Conservation (phyloP, 371 early-diverging fungal genomes). For the Mortierella sp. region DNA sequence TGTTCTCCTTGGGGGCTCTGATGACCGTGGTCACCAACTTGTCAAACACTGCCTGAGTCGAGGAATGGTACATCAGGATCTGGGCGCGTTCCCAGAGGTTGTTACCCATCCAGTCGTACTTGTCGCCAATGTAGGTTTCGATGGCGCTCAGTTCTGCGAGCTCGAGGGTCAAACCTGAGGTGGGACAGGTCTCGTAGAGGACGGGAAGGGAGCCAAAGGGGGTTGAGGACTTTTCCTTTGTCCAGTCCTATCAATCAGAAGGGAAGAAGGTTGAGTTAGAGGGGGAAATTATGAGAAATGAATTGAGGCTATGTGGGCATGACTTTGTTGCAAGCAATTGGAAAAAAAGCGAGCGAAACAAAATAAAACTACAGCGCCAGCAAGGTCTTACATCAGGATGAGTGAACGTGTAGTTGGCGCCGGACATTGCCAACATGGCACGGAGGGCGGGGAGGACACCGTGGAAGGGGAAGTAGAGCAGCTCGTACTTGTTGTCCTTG, state of each 20-base stretch:
- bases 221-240: constrained; percentile 15
- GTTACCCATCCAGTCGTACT: constrained; percentile 23
- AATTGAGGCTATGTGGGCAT: background rate
- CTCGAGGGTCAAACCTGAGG: constrained; percentile 21
- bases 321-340: background rate
- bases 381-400: constrained; percentile 15
- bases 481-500: constrained; percentile 37
- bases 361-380: background rate
- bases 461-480: constrained; percentile 42
- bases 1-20: constrained; percentile 18
- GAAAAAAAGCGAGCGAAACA: background rate
- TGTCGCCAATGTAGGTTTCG: constrained; percentile 20
- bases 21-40: constrained; percentile 29
- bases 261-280: too few species aligned
- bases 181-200: constrained; percentile 19
- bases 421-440: constrained; percentile 41
- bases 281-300: background rate
- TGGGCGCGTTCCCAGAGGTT: constrained; percentile 33
- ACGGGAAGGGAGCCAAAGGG: constrained; percentile 36
- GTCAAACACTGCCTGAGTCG: constrained; percentile 29
- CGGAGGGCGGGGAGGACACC: constrained; percentile 41
- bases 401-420: constrained; percentile 20
- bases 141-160: constrained; percentile 26
- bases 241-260: constrained; percentile 25
- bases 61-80: constrained; percentile 24